Conservation (phyloP, 768 basidiomycete genomes). For the Boletales sp. region DNA sequence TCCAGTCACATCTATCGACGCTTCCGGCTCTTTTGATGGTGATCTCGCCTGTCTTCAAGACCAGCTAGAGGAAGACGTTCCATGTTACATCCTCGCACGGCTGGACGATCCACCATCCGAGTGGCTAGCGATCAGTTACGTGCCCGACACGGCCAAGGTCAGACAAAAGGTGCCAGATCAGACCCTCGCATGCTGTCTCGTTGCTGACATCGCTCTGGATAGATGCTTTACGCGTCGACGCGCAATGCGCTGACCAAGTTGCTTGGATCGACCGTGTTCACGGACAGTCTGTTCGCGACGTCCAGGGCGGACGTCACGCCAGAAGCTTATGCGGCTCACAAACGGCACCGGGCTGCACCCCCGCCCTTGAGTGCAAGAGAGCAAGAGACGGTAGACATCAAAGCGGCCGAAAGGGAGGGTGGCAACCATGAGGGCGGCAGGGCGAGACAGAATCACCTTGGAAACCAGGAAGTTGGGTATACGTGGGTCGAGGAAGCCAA, state of each 20-base stretch:
- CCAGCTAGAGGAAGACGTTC: constrained; percentile 54
- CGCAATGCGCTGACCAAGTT: constrained; percentile 63
- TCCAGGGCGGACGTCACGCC: constrained; percentile 62
- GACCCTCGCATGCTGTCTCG: no score
- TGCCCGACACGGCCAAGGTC: constrained; percentile 78
- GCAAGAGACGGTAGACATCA: constrained; percentile 75
- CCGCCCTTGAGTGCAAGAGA: constrained; percentile 82
- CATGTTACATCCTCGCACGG: constrained; percentile 75
- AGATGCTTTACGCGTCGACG: constrained; percentile 91
- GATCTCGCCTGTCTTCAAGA: constrained; percentile 60
- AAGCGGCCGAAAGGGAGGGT: constrained; percentile 66
- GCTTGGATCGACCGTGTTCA: constrained; percentile 72
- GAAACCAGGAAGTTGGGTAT: constrained; percentile 54
- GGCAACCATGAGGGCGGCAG: constrained; percentile 56
- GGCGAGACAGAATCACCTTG: constrained; percentile 52
- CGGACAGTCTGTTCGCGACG: constrained; percentile 76
- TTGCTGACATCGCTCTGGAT: background rate
- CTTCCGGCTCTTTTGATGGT: constrained; percentile 49
- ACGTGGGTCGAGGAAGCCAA: constrained; percentile 65
- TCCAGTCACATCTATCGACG: constrained; percentile 48
- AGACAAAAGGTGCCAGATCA: constrained; percentile 62
- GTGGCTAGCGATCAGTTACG: constrained; percentile 77
- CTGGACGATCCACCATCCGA: constrained; percentile 55
- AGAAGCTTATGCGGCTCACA: constrained; percentile 70
- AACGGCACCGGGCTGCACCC: constrained; percentile 66